phyloP scores from a whole-genome alignment of 805 yeast genomes.

The Komagataella kurtzmanii region DNA sequence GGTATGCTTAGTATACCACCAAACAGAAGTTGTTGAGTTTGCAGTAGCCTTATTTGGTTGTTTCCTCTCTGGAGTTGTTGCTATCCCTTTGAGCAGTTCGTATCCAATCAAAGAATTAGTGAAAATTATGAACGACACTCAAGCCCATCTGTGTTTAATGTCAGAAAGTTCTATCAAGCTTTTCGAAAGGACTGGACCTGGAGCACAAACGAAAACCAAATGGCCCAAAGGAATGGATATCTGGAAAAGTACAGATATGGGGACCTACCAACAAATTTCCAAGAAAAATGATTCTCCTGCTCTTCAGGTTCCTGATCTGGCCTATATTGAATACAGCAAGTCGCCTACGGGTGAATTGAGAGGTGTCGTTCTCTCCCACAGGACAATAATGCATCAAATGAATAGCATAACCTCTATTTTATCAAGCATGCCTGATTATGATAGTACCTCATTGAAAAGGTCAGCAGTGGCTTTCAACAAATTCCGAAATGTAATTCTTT shows the following conservation, averaged over 20 bases:
- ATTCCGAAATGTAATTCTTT: slow-evolving; percentile 41
- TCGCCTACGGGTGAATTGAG: slow-evolving; percentile 84
- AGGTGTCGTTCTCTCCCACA: slow-evolving; percentile 88
- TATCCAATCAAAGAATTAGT: slow-evolving; percentile 56
- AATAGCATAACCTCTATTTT: slow-evolving; percentile 55
- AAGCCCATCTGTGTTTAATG: slow-evolving; percentile 63
- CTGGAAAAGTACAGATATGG: slow-evolving; percentile 84
- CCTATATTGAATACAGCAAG: slow-evolving; percentile 85
- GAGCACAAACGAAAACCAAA: slow-evolving; percentile 27
- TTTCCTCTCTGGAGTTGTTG: slow-evolving; percentile 85
- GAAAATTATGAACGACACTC: slow-evolving; percentile 60
- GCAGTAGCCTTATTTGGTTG: slow-evolving; percentile 82
- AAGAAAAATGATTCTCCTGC: slow-evolving; percentile 49
- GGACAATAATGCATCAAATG: slow-evolving; percentile 85
- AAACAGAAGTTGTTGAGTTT: slow-evolving; percentile 74
- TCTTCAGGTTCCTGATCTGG: slow-evolving; percentile 66
- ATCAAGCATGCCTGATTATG: slow-evolving; percentile 37
- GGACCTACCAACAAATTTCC: slow-evolving; percentile 45
- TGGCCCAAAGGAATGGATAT: slow-evolving; percentile 69
- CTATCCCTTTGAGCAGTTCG: slow-evolving; percentile 81
- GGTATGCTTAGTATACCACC: slow-evolving; percentile 74
- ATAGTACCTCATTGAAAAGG: slow-evolving; percentile 31
- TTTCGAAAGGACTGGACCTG: slow-evolving; percentile 45
- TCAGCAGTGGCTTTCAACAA: slow-evolving; percentile 33
- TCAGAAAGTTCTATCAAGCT: slow-evolving; percentile 71